Conservation (phyloP, 768 basidiomycete genomes). For the Mycena albidolilacea region DNA sequence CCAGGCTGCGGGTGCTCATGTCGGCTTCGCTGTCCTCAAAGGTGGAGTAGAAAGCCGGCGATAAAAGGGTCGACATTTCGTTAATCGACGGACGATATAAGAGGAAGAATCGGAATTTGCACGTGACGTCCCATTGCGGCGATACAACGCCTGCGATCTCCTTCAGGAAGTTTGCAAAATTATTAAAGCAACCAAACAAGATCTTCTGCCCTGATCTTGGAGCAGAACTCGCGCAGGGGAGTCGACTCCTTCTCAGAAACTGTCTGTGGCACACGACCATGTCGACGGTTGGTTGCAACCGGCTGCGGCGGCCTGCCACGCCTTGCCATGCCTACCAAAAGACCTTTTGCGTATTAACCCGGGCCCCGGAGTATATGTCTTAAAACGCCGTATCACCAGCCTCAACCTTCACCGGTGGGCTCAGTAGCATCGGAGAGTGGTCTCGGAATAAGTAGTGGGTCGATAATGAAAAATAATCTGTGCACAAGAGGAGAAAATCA, state of each 20-base stretch:
- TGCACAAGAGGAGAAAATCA: too few relatives aligned
- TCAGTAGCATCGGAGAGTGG: too few relatives aligned
- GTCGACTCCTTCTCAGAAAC: not conserved
- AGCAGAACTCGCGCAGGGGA: not conserved
- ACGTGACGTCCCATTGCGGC: constrained; percentile 11
- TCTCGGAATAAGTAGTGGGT: too few relatives aligned
- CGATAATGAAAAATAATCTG: too few relatives aligned
- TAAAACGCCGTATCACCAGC: not conserved
- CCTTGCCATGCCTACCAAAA: constrained; percentile 34
- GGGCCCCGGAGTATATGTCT: not conserved
- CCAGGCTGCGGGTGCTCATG: constrained; percentile 49
- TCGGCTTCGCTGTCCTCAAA: constrained; percentile 40
- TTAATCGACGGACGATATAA: too few relatives aligned
- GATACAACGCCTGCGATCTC: constrained; percentile 16
- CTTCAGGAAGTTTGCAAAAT: not conserved
- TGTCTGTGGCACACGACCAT: not conserved
- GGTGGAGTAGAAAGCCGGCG: constrained; percentile 36
- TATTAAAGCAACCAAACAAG: not conserved
- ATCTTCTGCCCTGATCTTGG: not conserved
- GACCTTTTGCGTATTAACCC: too few relatives aligned
- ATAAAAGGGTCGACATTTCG: constrained; percentile 17
- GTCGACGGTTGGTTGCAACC: constrained; percentile 1
- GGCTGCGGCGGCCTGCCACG: constrained; percentile 1
- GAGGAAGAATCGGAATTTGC: not conserved
- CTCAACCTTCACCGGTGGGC: not conserved